These are phyloP conservation scores for Mycena venus DNA, from an alignment of 768 basidiomycete species.

Conservation along the genomic window DNA sequence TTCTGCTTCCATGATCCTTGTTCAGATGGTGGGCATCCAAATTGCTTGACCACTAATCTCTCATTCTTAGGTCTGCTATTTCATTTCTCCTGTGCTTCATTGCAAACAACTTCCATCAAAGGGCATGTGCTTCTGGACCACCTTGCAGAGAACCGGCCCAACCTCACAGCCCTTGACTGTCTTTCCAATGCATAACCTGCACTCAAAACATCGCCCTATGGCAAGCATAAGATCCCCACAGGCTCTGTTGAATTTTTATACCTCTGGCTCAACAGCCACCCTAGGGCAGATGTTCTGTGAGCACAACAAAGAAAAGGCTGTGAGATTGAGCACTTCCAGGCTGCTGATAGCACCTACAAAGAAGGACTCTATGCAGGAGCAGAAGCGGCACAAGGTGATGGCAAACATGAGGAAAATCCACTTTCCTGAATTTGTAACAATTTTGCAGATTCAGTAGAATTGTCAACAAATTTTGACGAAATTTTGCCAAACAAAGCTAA, in stretches of 20 bases:
- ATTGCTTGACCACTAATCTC: background rate
- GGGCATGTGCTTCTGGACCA: conserved; percentile 83
- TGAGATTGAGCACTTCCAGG: background rate
- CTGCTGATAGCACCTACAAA: conserved; percentile 34
- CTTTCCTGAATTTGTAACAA: too few relatives aligned
- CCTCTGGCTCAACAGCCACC: conserved; percentile 29
- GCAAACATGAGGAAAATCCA: too few relatives aligned
- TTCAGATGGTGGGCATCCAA: conserved; percentile 53
- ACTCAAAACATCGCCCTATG: conserved; percentile 54
- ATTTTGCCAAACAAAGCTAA: too few relatives aligned
- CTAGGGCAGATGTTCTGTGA: background rate
- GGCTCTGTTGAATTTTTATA: conserved; percentile 53
- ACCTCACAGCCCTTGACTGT: conserved; percentile 76
- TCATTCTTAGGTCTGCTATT: background rate
- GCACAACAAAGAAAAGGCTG: background rate
- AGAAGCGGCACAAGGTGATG: conserved; percentile 64
- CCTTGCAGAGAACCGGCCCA: conserved; percentile 76
- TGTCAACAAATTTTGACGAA: too few relatives aligned
- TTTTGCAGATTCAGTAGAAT: too few relatives aligned
- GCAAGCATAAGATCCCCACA: conserved; percentile 57
- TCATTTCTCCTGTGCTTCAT: conserved; percentile 74
- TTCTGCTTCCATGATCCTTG: conserved; percentile 56
- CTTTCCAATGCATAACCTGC: conserved; percentile 76
- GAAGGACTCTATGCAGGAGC: conserved; percentile 49
- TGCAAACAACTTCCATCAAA: conserved; percentile 86